Conservation (phyloP, 306 rosid genomes). For the Dalbergia cultrata region DNA sequence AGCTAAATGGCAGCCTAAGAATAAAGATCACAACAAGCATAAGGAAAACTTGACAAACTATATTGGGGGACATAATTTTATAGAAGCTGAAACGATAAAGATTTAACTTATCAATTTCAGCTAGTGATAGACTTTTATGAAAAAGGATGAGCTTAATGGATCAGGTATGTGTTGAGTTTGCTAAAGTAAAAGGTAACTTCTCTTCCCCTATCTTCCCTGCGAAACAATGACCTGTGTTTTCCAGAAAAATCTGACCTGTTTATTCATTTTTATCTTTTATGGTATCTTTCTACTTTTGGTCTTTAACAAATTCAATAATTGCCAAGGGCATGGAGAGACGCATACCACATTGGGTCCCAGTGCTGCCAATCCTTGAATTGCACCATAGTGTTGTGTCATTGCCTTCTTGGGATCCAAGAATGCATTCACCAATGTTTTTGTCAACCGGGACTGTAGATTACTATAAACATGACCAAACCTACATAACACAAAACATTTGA, state of each 20-base stretch:
- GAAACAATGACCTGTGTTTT: constrained; percentile 6
- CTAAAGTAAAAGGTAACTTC: constrained; percentile 21
- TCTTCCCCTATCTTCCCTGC: not conserved
- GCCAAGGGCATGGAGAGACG: constrained; percentile 43
- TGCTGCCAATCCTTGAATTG: constrained; percentile 83
- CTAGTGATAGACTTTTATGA: not conserved
- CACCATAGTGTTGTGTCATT: constrained; percentile 87
- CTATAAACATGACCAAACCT: constrained; percentile 87
- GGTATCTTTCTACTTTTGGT: not conserved
- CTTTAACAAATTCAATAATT: constrained; percentile 12
- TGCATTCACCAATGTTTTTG: constrained; percentile 84
- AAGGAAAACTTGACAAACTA: not conserved
- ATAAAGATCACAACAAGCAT: not conserved
- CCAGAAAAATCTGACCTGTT: not conserved
- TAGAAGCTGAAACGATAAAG: not conserved
- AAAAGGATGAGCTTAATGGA: not conserved
- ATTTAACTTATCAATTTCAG: constrained; percentile 23
- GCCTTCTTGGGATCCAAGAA: constrained; percentile 88
- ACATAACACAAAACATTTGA: constrained; percentile 45
- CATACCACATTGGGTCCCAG: constrained; percentile 85
- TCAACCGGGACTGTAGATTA: constrained; percentile 81
- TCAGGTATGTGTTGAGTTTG: constrained; percentile 7
- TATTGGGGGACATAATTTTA: not conserved
- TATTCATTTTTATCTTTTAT: constrained; percentile 25
- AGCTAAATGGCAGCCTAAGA: constrained; percentile 9